A percentile compares a stretch with the other conserved stretches of the same genome.
Evolutionary conservation across 768 basidiomycete species (phyloP).

Genomic region (Psilocybe cyanescens): DNA sequence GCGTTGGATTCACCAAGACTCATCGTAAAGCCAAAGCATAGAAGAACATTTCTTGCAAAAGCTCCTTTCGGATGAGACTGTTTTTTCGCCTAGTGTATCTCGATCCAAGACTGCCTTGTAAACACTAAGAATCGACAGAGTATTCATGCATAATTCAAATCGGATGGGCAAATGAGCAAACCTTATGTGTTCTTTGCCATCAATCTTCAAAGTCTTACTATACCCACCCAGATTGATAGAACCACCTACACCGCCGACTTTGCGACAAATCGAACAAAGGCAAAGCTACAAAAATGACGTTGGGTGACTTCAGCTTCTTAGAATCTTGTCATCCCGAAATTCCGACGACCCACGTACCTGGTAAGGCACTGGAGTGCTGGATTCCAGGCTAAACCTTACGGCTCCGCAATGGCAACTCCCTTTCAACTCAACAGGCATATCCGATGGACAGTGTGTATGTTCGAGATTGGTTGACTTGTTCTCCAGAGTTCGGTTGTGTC

Average conservation of each 20-base stretch:
- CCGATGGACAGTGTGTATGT: neutral
- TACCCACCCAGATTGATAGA: constrained; percentile 69
- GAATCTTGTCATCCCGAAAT: neutral
- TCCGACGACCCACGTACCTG: constrained; percentile 45
- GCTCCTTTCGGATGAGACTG: constrained; percentile 58
- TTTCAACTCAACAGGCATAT: constrained; percentile 61
- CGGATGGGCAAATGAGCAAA: constrained; percentile 20
- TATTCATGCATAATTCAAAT: neutral
- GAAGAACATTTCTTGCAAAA: constrained; percentile 67
- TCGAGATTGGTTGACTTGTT: neutral
- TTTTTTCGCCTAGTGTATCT: constrained; percentile 49
- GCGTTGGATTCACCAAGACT: constrained; percentile 45
- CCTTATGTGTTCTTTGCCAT: constrained; percentile 61
- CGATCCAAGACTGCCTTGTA: constrained; percentile 68
- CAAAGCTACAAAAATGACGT: constrained; percentile 46
- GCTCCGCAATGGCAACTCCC: constrained; percentile 61
- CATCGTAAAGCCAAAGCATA: constrained; percentile 71
- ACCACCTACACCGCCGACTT: constrained; percentile 68
- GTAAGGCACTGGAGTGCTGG: constrained; percentile 66
- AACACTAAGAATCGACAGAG: constrained; percentile 36
- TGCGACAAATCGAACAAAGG: constrained; percentile 71
- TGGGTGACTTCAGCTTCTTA: neutral
- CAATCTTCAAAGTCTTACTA: constrained; percentile 51
- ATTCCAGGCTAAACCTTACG: constrained; percentile 48
- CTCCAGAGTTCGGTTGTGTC: neutral